Base-by-base conservation (phyloP, 2,329 filamentous ascomycete species). In the Colletotrichum liriopes region DNA sequence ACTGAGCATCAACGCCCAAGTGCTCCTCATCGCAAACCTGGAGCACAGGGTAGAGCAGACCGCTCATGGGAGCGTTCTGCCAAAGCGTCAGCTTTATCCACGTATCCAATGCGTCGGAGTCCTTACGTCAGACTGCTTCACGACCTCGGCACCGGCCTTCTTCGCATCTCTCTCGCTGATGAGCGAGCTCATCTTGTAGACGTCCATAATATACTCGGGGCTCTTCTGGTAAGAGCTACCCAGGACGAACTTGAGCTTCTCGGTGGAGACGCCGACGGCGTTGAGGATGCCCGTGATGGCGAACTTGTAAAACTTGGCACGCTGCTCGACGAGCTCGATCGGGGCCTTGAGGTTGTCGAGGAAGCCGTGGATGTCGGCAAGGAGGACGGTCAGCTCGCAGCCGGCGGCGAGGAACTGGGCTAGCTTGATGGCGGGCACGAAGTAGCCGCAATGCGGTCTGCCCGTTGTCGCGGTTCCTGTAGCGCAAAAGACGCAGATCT, bases 21-120 rank as follows among this genome's bases (percentile, higher is more conserved):
- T 98, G 91, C 84, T 96, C 89, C 84, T 98, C 96, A 79, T 98
- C 96, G 58, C 98, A 85, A 0, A 93, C 93, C 83, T 98, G 96
- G 83, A 99, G 92, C 59, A 97, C 87, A 1, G 94, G 94, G 86
- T 97, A 97, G 73, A 96, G 88, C 16, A 96, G 86, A 1, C 93
- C 94, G 68, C 89, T 91, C 66, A 97, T 81, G 3, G 93, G 89
- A 12, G 93, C 90, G 43, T 73, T 71, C 72, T 72, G 39, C 32
- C 41, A 45, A 4, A n/a, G 18, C 51, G 62, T 73, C 51, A 71
- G 62, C 58, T 55, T 23, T 5, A 20, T 23, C 8, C 54, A 52
- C 18, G 32, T 11, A 55, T 29, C n/a, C 20, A 32, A 7, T n/a
- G 14, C 26, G 18, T 5, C 11, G 32, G 8, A 55, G 18, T 20